phyloP scores from a whole-genome alignment of 2,329 filamentous ascomycete genomes.

The Sporothrix euskadiensis region DNA sequence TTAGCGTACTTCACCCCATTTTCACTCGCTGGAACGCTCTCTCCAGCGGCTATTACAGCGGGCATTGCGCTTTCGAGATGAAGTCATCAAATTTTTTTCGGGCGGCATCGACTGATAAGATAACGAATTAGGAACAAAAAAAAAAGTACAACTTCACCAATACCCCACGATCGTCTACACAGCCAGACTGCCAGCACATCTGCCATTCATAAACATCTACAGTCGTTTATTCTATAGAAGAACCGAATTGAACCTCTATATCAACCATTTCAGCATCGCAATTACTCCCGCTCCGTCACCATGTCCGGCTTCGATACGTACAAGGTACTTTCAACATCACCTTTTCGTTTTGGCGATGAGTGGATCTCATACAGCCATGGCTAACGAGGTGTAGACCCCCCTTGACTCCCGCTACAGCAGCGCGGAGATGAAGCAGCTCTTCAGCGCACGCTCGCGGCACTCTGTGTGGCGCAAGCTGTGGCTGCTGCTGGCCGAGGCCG shows the following conservation, averaged over 20 bases:
- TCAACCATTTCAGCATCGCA: background rate
- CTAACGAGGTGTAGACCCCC: conserved; percentile 54
- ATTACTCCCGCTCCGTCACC: background rate
- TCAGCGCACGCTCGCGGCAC: conserved; percentile 72
- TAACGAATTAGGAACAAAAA: background rate
- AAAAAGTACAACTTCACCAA: background rate
- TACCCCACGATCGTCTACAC: background rate
- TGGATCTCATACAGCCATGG: background rate
- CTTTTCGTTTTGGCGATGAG: background rate
- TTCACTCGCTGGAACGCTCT: background rate
- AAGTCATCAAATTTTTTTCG: conserved; percentile 18
- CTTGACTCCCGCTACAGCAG: conserved; percentile 73
- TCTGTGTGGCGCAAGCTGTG: conserved; percentile 83
- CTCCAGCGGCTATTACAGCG: background rate
- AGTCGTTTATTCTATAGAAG: background rate
- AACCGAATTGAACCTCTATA: background rate
- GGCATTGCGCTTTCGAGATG: background rate
- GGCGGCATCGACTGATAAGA: conserved; percentile 6
- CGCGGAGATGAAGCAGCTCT: conserved; percentile 74
- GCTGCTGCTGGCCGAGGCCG: conserved; percentile 78
- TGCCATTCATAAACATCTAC: background rate
- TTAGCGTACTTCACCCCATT: background rate
- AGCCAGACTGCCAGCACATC: background rate
- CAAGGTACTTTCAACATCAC: conserved; percentile 23
- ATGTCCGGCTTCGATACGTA: conserved; percentile 32